Percentiles rank a stretch among this genome's conserved stretches.
These are phyloP conservation scores for Periconia digitata DNA, from an alignment of 2,329 filamentous ascomycete genomes.

Conservation along the genomic window DNA sequence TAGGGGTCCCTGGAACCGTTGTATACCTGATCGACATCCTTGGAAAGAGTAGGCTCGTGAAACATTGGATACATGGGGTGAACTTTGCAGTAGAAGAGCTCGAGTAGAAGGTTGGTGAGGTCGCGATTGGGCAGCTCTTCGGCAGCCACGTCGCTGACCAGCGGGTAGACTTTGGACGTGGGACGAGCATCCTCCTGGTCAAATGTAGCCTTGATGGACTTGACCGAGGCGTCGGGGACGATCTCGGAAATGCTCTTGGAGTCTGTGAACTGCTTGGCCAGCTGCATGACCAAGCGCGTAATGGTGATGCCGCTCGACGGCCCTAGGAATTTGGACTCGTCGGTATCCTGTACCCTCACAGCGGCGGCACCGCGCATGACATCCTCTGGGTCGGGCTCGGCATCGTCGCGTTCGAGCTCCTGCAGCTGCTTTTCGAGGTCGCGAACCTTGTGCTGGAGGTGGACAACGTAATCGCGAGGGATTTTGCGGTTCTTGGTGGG, in stretches of 20 bases:
- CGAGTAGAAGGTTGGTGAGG: conserved; percentile 75
- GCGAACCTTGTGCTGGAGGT: conserved; percentile 83
- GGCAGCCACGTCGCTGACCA: conserved; percentile 83
- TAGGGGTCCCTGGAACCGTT: conserved; percentile 74
- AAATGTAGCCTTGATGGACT: conserved; percentile 69
- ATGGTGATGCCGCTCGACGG: conserved; percentile 95
- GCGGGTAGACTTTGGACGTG: conserved; percentile 81
- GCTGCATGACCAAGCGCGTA: conserved; percentile 91
- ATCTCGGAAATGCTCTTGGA: conserved; percentile 90
- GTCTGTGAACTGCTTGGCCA: conserved; percentile 91
- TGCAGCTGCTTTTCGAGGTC: conserved; percentile 79
- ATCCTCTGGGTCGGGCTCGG: conserved; percentile 73
- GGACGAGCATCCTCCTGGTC: conserved; percentile 65
- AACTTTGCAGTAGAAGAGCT: conserved; percentile 85
- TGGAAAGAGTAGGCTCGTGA: conserved; percentile 77
- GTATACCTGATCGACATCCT: conserved; percentile 80
- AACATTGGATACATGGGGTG: conserved; percentile 86
- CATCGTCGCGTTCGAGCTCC: conserved; percentile 73
- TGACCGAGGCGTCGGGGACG: conserved; percentile 72
- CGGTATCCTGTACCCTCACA: conserved; percentile 79
- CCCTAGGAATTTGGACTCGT: conserved; percentile 88
- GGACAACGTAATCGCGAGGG: conserved; percentile 88
- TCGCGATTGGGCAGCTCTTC: conserved; percentile 71
- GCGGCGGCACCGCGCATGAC: conserved; percentile 85
- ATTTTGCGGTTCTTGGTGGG: conserved; percentile 83